Conservation (phyloP, 345 rosid species). For the Bretschneidera sinensis region DNA sequence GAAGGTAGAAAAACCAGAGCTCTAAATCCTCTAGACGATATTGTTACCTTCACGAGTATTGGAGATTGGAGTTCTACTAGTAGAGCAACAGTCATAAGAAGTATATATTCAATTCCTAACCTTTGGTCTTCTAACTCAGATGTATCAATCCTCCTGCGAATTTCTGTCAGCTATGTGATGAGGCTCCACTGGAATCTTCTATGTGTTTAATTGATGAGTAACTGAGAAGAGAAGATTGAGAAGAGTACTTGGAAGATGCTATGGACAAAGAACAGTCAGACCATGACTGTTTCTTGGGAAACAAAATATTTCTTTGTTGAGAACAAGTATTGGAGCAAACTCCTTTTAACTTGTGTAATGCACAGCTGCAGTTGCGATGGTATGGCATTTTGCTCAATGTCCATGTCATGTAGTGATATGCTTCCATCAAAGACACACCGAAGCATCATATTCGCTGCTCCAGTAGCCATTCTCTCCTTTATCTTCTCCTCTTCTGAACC, state of each 20-base stretch:
- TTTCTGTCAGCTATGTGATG: not conserved
- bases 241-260: conserved; percentile 9
- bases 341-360: conserved; percentile 22
- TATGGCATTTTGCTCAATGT: conserved; percentile 24
- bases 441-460: conserved; percentile 22
- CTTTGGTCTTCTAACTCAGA: not conserved
- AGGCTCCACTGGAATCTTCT: not conserved
- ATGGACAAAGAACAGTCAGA: conserved; percentile 13
- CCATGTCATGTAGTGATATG: conserved; percentile 13
- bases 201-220: not conserved
- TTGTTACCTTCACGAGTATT: no score
- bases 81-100: no score
- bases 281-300: conserved; percentile 11
- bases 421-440: conserved; percentile 19
- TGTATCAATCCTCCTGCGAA: no score
- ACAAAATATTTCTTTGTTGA: conserved; percentile 5
- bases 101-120: not conserved
- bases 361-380: conserved; percentile 28
- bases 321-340: conserved; percentile 11
- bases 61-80: no score
- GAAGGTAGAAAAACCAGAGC: no score
- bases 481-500: not conserved
- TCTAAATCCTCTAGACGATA: no score
- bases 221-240: conserved; percentile 15
- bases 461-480: conserved; percentile 9